A percentile compares a stretch with the other conserved stretches of the same genome.
Conservation (phyloP, 805 yeast genomes). For the Zygotorulaspora florentina region DNA sequence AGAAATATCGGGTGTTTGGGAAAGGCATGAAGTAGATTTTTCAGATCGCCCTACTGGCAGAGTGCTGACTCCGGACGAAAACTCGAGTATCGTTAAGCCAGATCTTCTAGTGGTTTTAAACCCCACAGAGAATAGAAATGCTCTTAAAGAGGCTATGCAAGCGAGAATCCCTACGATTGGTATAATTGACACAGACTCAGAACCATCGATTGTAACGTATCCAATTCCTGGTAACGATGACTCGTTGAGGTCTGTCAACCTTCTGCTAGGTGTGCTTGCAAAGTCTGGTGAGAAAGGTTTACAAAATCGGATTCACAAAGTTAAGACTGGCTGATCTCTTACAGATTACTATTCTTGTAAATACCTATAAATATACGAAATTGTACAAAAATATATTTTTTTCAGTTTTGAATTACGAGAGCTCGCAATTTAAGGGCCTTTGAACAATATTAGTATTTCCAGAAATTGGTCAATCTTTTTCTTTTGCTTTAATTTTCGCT, state of each 20-base stretch:
- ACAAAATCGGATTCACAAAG: conserved; percentile 46
- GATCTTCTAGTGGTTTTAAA: conserved; percentile 83
- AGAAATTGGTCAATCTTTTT: neutral
- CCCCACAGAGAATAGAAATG: conserved; percentile 80
- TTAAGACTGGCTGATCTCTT: conserved; percentile 1
- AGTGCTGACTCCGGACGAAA: conserved; percentile 47
- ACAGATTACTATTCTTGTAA: conserved; percentile 3
- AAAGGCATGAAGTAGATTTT: conserved; percentile 73
- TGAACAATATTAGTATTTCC: neutral
- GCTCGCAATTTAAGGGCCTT: neutral
- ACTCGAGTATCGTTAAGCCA: conserved; percentile 65
- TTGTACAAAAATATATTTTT: too few species aligned
- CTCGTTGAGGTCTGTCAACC: conserved; percentile 71
- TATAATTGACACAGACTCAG: conserved; percentile 88
- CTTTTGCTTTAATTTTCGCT: conserved; percentile 1
- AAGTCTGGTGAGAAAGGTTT: conserved; percentile 82
- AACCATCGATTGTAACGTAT: conserved; percentile 83
- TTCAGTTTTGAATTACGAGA: too few species aligned
- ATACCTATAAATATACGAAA: conserved; percentile 3
- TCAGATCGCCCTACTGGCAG: conserved; percentile 63
- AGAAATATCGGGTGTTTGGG: conserved; percentile 55
- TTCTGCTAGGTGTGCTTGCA: conserved; percentile 78
- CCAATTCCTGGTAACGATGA: conserved; percentile 97
- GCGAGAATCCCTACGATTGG: conserved; percentile 90
- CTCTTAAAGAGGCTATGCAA: conserved; percentile 75